Conservation (phyloP, 2,329 filamentous ascomycete species). For the Phialocephala sp. region DNA sequence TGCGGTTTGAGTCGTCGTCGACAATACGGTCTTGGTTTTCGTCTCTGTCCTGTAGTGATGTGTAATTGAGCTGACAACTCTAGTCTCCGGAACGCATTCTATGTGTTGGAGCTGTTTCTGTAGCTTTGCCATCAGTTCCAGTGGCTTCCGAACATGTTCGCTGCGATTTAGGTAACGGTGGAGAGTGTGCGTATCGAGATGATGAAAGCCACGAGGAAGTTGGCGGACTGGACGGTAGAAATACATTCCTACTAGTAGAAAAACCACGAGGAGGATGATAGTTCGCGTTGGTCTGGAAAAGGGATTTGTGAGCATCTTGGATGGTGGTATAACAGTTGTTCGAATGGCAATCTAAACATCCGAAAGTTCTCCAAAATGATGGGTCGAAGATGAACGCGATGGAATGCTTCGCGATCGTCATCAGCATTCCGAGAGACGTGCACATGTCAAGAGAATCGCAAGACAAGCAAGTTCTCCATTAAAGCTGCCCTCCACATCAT, state of each 20-base stretch:
- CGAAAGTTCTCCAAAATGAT: background rate
- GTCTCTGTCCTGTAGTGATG: constrained; percentile 7
- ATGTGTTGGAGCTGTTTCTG: background rate
- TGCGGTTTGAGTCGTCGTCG: background rate
- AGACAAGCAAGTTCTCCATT: background rate
- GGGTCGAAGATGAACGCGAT: background rate
- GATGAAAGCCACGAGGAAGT: background rate
- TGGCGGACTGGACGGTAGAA: constrained; percentile 3
- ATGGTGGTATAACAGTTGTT: no score
- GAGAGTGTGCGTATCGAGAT: background rate
- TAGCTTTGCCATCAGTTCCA: background rate
- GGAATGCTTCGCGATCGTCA: background rate
- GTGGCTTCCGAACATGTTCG: background rate
- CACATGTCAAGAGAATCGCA: no score
- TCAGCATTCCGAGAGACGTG: background rate
- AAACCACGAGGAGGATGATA: constrained; percentile 2
- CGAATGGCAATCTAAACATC: background rate
- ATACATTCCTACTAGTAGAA: background rate
- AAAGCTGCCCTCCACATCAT: background rate
- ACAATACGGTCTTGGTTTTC: constrained; percentile 4
- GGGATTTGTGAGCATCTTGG: constrained; percentile 3
- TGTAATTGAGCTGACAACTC: background rate
- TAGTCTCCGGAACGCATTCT: background rate
- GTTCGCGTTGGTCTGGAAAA: background rate
- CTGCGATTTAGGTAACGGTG: constrained; percentile 8